Evolutionary conservation across 208 protist species (phyloP), one percentile per base, ranked within the genome.

Genomic region (Herpetomonas tarakana): DNA sequence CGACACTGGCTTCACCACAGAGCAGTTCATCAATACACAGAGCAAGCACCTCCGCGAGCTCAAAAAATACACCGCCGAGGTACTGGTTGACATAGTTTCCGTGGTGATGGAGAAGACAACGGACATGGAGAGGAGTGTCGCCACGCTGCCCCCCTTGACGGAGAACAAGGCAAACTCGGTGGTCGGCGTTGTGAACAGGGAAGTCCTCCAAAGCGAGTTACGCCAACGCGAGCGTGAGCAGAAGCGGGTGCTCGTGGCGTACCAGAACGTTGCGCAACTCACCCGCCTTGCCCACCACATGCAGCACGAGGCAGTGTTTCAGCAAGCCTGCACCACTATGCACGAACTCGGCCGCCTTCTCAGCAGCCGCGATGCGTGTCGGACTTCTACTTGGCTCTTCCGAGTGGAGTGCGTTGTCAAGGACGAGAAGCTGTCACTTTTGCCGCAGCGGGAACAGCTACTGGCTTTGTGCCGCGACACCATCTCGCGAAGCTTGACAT

Each of bases 131-230:
- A 55, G 80, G 35, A 71, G 74, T 44, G 46, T 90, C 27, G 58
- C 81, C 39, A 67, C 58, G 1, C 76, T 86, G 45, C 71, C 72
- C 19, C 12, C 65, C 18, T 30, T 85, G 54, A 69, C 69, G 25
- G 72, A 76, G 14, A 64, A 74, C 16, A 79, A 79, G 25, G 26
- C 54, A 14, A 58, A 71, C 2, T 75, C 62, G 22, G 66, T 71
- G 3, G 67, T 76, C 22, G 83, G 87, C n/a, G 79, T 76, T 39
- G 93, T 95, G 30, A 93, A 88, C 35, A 95, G 92, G 78, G 85
- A 93, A 49, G 81, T 93, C 30, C 75, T 76, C 12, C 73, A 82
- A 29, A 62, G 76, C 22, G 76, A 93, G 45, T 67, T 91, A 35
- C 75, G 65, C 29, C 68, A 83, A 49, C 28, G 58, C 28, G 75